Conservation (phyloP, 208 protist genomes). For the Tetramitus jugosus region DNA sequence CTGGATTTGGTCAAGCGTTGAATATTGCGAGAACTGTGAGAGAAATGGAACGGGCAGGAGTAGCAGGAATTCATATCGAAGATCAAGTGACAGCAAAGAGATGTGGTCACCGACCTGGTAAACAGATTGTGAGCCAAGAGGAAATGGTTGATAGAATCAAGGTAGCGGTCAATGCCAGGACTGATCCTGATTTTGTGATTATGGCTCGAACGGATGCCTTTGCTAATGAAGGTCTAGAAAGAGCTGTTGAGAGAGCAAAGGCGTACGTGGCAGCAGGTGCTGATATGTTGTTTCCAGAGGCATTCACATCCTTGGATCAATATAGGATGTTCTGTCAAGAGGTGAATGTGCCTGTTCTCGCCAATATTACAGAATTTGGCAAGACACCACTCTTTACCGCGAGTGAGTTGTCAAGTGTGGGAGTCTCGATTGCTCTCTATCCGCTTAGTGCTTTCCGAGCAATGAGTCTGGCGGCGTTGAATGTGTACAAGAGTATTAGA, state of each 20-base stretch:
- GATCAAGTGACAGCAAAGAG: slow-evolving; percentile 28
- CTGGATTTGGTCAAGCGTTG: slow-evolving; percentile 43
- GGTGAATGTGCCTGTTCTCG: slow-evolving; percentile 34
- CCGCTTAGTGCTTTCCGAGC: slow-evolving; percentile 40
- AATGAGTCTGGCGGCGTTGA: slow-evolving; percentile 27
- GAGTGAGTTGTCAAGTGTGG: slow-evolving; percentile 29
- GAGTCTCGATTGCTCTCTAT: slow-evolving; percentile 41
- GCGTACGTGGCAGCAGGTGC: slow-evolving; percentile 40
- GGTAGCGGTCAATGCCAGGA: slow-evolving; percentile 25
- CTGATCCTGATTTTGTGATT: slow-evolving; percentile 42
- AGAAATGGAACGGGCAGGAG: slow-evolving; percentile 40
- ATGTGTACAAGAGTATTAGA: slow-evolving; percentile 37
- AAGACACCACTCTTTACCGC: slow-evolving; percentile 39
- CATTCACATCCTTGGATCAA: slow-evolving; percentile 39
- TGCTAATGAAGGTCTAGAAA: slow-evolving; percentile 45
- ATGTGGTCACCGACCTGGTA: slow-evolving; percentile 45
- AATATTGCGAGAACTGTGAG: slow-evolving; percentile 36
- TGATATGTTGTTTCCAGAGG: slow-evolving; percentile 50
- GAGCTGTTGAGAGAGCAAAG: slow-evolving; percentile 30
- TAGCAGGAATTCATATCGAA: slow-evolving; percentile 32
- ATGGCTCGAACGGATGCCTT: slow-evolving; percentile 47
- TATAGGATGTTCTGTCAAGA: slow-evolving; percentile 29
- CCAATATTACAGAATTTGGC: slow-evolving; percentile 49
- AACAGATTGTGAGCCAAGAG: slow-evolving; percentile 16
- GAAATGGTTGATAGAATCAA: slow-evolving; percentile 42